Evolutionary conservation across 2,329 filamentous ascomycete species (phyloP), one percentile per base, ranked within the genome.

Genomic region (Chaetomium globosum): DNA sequence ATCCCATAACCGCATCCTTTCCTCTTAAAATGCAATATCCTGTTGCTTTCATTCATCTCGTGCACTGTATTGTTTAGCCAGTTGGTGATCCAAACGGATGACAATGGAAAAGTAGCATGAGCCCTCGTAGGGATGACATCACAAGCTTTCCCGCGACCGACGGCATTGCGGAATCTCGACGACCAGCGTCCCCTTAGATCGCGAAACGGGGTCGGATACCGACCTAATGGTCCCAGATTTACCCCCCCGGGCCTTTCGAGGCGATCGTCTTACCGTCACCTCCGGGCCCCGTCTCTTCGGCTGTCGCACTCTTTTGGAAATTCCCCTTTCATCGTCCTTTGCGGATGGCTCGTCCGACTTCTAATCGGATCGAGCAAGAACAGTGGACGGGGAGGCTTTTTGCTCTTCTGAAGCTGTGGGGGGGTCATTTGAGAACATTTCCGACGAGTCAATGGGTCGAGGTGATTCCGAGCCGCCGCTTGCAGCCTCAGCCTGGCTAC

Each of bases 161-260:
- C 46, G 59, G 49, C 59, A 23, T 6, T 31, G 49, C 21, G 54
- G 30, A 23, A 53, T 12, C 19, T 61, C 49, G 7, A 61, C 49
- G 28, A 54, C 23, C 23, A 54, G 21, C 36, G 54, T 23, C 3
- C 30, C 31, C 33, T 31, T 43, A 4, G 33, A 10, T 31, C 6
- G 4, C 4, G 33, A 2, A 19, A 31, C 26, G 3, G 59, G 51
- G 10, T 13, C n/a, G 33, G 59, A 61, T 21, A 61, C 59, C 19
- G 59, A 61, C 19, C 46, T 61, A 26, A 13, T 13, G 30, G 48
- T 3, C 7, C 12, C 13, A 8, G 36, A 48, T 49, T 54, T 54
- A 19, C 43, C 21, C 9, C 19, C 10, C 48, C 6, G 51, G 6
- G 16, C 8, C 23, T n/a, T 51, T 21, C 48, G 59, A 9, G 43